These are phyloP conservation scores for Debaryomyces psychrophilus DNA, from an alignment of 1,139 yeast species.

Conservation along the genomic window DNA sequence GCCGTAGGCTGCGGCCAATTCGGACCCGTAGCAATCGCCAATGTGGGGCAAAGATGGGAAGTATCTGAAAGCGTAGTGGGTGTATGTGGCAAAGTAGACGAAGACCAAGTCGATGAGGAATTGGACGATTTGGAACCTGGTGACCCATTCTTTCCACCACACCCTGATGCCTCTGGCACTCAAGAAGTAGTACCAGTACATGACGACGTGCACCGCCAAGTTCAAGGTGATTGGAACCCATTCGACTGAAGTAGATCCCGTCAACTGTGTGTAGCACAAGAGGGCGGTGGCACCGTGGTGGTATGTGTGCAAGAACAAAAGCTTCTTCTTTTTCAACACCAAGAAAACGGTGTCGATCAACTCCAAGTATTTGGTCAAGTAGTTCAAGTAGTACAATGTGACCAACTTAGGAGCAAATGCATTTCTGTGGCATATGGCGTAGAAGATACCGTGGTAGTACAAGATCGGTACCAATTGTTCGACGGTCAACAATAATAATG, in stretches of 20 bases:
- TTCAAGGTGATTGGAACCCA: slow-evolving; percentile 95
- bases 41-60: slow-evolving; percentile 69
- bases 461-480: slow-evolving; percentile 90
- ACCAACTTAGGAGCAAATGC: slow-evolving; percentile 90
- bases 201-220: slow-evolving; percentile 90
- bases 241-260: slow-evolving; percentile 87
- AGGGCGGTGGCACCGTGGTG: slow-evolving; percentile 99
- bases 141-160: slow-evolving; percentile 99
- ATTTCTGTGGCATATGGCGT: slow-evolving; percentile 77
- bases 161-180: slow-evolving; percentile 93
- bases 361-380: slow-evolving; percentile 78
- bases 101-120: slow-evolving; percentile 86
- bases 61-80: slow-evolving; percentile 66
- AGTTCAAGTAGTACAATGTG: slow-evolving; percentile 78
- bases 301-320: slow-evolving; percentile 89
- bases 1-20: slow-evolving; percentile 90
- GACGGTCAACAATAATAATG: slow-evolving; percentile 65
- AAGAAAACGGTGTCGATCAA: slow-evolving; percentile 90
- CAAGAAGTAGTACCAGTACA: slow-evolving; percentile 98
- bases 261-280: slow-evolving; percentile 89
- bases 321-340: slow-evolving; percentile 88
- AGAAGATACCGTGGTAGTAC: slow-evolving; percentile 74
- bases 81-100: slow-evolving; percentile 91
- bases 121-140: slow-evolving; percentile 93
- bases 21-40: slow-evolving; percentile 92